These are phyloP conservation scores for Pseudozyma flocculosa DNA, from an alignment of 1,284 basidiomycete species.

Conservation along the genomic window DNA sequence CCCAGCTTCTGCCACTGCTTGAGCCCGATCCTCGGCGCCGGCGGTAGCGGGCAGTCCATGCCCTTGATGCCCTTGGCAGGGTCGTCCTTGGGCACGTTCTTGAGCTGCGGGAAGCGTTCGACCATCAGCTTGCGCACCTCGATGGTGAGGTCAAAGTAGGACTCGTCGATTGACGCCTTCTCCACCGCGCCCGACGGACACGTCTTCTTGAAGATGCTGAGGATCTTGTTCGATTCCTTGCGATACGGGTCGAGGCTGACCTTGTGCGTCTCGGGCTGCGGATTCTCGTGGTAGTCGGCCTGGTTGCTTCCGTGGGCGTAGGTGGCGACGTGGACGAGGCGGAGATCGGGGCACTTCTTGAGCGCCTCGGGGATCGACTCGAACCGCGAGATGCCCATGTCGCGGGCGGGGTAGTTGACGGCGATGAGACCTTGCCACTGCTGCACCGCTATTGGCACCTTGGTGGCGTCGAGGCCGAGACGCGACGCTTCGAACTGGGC, in stretches of 20 bases:
- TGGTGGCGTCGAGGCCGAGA: conserved; percentile 69
- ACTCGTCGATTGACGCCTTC: conserved; percentile 67
- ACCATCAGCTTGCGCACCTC: conserved; percentile 53
- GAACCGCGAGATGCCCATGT: conserved; percentile 77
- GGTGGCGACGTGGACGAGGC: conserved; percentile 89
- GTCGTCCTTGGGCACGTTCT: conserved; percentile 26
- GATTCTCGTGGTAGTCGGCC: conserved; percentile 76
- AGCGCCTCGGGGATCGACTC: conserved; percentile 61
- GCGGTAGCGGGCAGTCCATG: conserved; percentile 77
- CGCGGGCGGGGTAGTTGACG: conserved; percentile 90
- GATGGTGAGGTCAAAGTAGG: conserved; percentile 54
- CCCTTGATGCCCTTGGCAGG: conserved; percentile 60
- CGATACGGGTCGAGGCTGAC: conserved; percentile 93
- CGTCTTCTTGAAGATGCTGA: conserved; percentile 78
- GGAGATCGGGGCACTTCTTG: conserved; percentile 79
- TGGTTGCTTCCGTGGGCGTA: conserved; percentile 66
- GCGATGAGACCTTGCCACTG: conserved; percentile 89
- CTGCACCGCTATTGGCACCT: conserved; percentile 80
- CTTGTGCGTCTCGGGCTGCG: conserved; percentile 87
- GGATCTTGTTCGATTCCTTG: conserved; percentile 83
- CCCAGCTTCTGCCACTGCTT: conserved; percentile 70
- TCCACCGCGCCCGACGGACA: conserved; percentile 67
- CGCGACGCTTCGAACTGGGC: conserved; percentile 80
- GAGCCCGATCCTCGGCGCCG: conserved; percentile 65
- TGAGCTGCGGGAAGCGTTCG: conserved; percentile 68